A percentile compares a stretch with the other conserved stretches of the same genome.
These are phyloP conservation scores for Epichloe uncinata DNA, from an alignment of 2,329 filamentous ascomycete genomes.

Conservation along the genomic window DNA sequence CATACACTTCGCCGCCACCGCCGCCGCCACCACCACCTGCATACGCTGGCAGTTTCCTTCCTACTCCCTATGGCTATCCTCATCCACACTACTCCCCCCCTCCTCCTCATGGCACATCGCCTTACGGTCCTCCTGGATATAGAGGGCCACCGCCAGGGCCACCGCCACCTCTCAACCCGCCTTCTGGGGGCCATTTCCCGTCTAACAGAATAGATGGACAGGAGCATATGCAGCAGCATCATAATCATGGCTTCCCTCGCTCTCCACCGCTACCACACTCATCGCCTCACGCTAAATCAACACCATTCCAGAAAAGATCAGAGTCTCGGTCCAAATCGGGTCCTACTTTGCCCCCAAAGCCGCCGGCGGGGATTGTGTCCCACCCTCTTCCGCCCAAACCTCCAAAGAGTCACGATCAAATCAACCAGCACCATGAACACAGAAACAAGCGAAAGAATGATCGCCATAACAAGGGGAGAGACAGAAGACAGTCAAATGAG, in stretches of 20 bases:
- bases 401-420: conserved; percentile 15
- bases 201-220: conserved; percentile 1
- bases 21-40: conserved; percentile 5
- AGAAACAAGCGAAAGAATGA: conserved; percentile 20
- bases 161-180: conserved; percentile 5
- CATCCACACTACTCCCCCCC: conserved; percentile 13
- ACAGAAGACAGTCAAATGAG: conserved; percentile 8
- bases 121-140: conserved; percentile 8
- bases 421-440: conserved; percentile 16
- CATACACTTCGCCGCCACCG: conserved; percentile 8
- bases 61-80: conserved; percentile 13
- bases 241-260: conserved; percentile 3
- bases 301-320: background rate
- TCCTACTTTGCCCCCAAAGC: conserved; percentile 6
- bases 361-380: conserved; percentile 5
- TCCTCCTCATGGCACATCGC: conserved; percentile 10
- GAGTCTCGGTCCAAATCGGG: background rate
- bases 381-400: conserved; percentile 21
- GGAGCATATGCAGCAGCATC: conserved; percentile 1
- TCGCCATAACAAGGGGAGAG: conserved; percentile 18
- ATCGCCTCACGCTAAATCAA: background rate
- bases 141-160: conserved; percentile 1
- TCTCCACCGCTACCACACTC: conserved; percentile 1
- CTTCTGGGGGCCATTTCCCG: conserved; percentile 1
- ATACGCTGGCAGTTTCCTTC: conserved; percentile 12